Conservation (phyloP, 331 rosid species). For the Spiraea crenata region DNA sequence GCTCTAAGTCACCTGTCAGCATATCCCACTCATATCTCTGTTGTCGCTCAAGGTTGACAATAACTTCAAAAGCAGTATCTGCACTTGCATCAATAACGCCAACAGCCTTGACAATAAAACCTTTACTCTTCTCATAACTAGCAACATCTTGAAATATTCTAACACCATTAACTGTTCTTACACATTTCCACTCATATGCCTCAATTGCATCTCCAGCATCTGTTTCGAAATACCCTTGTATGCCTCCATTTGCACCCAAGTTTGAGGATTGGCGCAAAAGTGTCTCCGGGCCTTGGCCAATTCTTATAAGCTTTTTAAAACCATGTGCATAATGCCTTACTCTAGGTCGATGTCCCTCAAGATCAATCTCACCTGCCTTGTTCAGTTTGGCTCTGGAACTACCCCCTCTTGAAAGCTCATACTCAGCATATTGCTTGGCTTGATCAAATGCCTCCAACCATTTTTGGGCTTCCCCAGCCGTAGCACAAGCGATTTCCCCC, state of each 20-base stretch:
- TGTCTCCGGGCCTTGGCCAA: slow-evolving; percentile 93
- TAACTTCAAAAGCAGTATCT: slow-evolving; percentile 78
- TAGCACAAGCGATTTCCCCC: slow-evolving; percentile 95
- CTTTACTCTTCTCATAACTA: slow-evolving; percentile 61
- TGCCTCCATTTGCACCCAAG: slow-evolving; percentile 29
- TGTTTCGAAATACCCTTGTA: slow-evolving; percentile 54
- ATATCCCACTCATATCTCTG: slow-evolving; percentile 96
- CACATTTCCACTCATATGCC: slow-evolving; percentile 85
- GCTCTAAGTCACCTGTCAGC: slow-evolving; percentile 81
- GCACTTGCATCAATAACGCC: slow-evolving; percentile 88
- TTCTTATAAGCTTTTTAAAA: slow-evolving; percentile 68
- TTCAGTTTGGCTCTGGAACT: slow-evolving; percentile 61
- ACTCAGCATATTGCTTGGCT: slow-evolving; percentile 93
- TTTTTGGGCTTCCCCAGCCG: slow-evolving; percentile 71
- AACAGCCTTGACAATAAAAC: slow-evolving; percentile 74
- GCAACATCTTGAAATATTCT: slow-evolving; percentile 25
- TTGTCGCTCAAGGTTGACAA: slow-evolving; percentile 60
- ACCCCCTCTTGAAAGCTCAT: slow-evolving; percentile 54
- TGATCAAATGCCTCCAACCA: slow-evolving; percentile 99
- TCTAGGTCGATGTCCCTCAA: slow-evolving; percentile 88
- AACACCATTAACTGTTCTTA: slow-evolving; percentile 59
- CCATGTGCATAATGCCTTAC: slow-evolving; percentile 87
- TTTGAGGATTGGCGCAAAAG: slow-evolving; percentile 73
- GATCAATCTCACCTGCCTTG: slow-evolving; percentile 81
- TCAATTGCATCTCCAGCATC: slow-evolving; percentile 80